A percentile compares a stretch with the other conserved stretches of the same genome.
phyloP scores from a whole-genome alignment of 1,284 basidiomycete genomes.

The Boletus coffeatus region DNA sequence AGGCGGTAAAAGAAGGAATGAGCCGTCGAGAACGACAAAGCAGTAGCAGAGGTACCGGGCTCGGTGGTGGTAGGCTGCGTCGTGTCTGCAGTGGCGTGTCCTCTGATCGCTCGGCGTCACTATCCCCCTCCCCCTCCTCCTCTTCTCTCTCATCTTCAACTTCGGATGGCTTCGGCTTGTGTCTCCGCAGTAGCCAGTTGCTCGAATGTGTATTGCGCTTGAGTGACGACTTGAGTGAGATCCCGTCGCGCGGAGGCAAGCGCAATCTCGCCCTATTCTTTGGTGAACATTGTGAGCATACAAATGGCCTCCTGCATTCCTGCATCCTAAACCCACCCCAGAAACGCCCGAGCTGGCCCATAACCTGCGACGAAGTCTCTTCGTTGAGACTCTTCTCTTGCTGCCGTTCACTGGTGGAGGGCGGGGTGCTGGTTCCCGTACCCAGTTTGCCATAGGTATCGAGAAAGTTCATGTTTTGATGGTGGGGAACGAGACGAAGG shows the following conservation, averaged over 20 bases:
- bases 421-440: too few species aligned
- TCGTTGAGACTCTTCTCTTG: slow-evolving; percentile 25
- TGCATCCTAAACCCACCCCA: too few species aligned
- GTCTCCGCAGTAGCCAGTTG: slow-evolving; percentile 45
- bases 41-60: slow-evolving; percentile 13
- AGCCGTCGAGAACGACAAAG: slow-evolving; percentile 18
- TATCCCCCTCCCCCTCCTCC: background rate
- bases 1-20: slow-evolving; percentile 62
- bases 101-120: slow-evolving; percentile 16
- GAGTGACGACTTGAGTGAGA: slow-evolving; percentile 67
- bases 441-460: too few species aligned
- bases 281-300: slow-evolving; percentile 1
- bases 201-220: slow-evolving; percentile 69
- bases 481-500: too few species aligned
- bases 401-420: too few species aligned
- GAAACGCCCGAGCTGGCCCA: too few species aligned
- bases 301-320: slow-evolving; percentile 31
- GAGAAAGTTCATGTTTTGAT: slow-evolving; percentile 22
- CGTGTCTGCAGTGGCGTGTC: slow-evolving; percentile 19
- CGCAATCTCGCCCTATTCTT: too few species aligned
- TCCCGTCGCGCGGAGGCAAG: slow-evolving; percentile 74
- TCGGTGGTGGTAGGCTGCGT: slow-evolving; percentile 25
- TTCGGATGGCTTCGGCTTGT: slow-evolving; percentile 5
- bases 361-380: too few species aligned
- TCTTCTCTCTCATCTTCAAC: slow-evolving; percentile 9